Base-by-base conservation (phyloP, 2,329 filamentous ascomycete species). In the Metarhizium humberi region DNA sequence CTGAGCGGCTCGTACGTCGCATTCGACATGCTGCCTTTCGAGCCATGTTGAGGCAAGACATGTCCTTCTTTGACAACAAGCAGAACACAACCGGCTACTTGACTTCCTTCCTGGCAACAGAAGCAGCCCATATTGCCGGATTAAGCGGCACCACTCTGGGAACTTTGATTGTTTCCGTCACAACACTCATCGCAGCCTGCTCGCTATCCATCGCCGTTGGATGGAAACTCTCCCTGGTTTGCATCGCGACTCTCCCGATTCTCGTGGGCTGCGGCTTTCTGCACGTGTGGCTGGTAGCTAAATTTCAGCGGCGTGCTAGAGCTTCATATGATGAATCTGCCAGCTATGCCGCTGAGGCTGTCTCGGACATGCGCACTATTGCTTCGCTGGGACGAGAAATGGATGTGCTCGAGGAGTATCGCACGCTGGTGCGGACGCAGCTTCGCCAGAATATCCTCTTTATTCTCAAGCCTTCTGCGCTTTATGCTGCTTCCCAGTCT, bases 181-280 rank as follows among this genome's bases (percentile, higher is more conserved):
- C 75, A 43, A 76, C 69, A 32, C 57, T 80, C 0, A 32, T 74
- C 1, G 64, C 68, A 3, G 71, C 66, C 54, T 68, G 67, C 25
- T 65, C 73, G 1, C 60, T 80, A 0, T 67, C 72, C 0, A 59
- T 80, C 2, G 69, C 63, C 0, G 67, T 70, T 53, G 69, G 68
- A 1, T 79, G 73, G 75, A 77, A 72, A 40, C 63, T 80, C 1
- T 72, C 69, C 0, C 63, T 79, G 2, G 73, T 78, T 0, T 66
- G 70, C 32, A 64, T 74, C 0, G 71, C 74, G 46, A 75, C 67
- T 2, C 57, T 79, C 10, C 69, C 75, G 1, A 67, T 71, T 0
- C 59, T 79, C 10, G 45, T 78, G 1, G 52, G 63, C 1, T 61
- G 69, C 2, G 77, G 76, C 0, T 76, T 70, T 55, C 50, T 69